Evolutionary conservation across 306 rosid species (phyloP), one percentile per base, ranked within the genome.

Genomic region (Inga laurina): DNA sequence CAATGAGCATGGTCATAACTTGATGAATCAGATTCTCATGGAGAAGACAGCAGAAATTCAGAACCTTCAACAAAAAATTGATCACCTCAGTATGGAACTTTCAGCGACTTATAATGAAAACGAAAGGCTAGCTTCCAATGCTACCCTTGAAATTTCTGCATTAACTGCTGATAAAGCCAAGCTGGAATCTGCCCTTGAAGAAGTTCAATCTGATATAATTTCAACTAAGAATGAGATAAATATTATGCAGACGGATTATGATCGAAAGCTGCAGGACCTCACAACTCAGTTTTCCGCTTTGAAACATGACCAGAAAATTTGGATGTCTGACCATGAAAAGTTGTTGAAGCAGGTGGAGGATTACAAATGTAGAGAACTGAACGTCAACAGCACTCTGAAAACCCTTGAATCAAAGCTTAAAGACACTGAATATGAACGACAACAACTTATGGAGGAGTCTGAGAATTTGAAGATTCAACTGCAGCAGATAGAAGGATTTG

Each of bases 1-100:
- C 37, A 79, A 81, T 24, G 83, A 85, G 82, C 86, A 88, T 77
- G 86, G 78, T 22, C 86, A 89, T 74, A 84, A 76, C 89, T 79
- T 86, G 79, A 82, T 86, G 56, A 82, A 82, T 82, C 88, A 86
- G 86, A 51, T 88, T 84, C 84, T 85, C 52, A 45, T 77, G 81
- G 91, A 89, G 90, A 92, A 85, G 79, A 77, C 83, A 45, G 83
- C 78, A 39, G 93, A 91, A 84, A 82, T 81, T 71, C 85, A 84
- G 79, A 88, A 75, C 82, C 93, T 88, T 61, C 75, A 89, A 85
- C 82, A 79, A 82, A 86, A 80, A 78, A 56, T 87, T 65, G 86
- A 73, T 66, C 86, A 86, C 61, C 91, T 92, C 67, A 79, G 80
- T 65, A 46, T 84, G 77, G 88, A 85, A 79, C 85, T 88, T 81